Base-by-base conservation (phyloP, 2,329 filamentous ascomycete genomes). In the Rugonectria rugulosa region DNA sequence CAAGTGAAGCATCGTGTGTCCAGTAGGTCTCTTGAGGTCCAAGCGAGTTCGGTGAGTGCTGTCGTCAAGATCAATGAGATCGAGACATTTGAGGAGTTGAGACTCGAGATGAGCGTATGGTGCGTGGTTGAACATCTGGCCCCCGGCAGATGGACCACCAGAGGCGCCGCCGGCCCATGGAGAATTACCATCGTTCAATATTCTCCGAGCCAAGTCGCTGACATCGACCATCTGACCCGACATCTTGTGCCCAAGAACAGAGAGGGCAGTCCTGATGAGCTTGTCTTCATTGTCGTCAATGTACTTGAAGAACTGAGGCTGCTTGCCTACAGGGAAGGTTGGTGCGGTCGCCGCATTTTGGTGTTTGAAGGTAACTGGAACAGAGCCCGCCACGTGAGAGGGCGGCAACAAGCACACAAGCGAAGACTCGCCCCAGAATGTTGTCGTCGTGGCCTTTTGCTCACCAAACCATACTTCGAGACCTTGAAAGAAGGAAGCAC, bases 381-480 rank as follows among this genome's bases (percentile, higher is more conserved):
- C 91, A 38, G 83, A 77, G 5, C 90, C 90, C 1, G 88, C 79
- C 23, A 84, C 80, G 6, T 85, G 74, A 11, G 88, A 87, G 4
- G 91, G 90, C 5, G 91, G 91, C 9, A 92, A 79, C 40, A 93
- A 79, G 65, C 90, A 94, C 48, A 93, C 89, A 17, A 96, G 77
- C n/a, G 89, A 89, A 55, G 88, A 88, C 59, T 90, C 85, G 38
- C 90, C 88, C 89, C 90, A 94, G 70, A 85, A 95, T 0, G 89
- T 91, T 2, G 90, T 93, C 0, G 88, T 90, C 0, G 88, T 81
- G 2, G 84, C 83, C 62, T 79, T 81, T 42, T 79, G 75, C 27
- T 82, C 77, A 19, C 93, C 93, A 71, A 97, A 97, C 73, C 92
- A 89, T 50, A 97, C 90, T 59, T 93, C 90, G 59, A 96, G 81